Base-by-base conservation (phyloP, 495 filamentous ascomycete species). In the Jackrogersella multiformis region DNA sequence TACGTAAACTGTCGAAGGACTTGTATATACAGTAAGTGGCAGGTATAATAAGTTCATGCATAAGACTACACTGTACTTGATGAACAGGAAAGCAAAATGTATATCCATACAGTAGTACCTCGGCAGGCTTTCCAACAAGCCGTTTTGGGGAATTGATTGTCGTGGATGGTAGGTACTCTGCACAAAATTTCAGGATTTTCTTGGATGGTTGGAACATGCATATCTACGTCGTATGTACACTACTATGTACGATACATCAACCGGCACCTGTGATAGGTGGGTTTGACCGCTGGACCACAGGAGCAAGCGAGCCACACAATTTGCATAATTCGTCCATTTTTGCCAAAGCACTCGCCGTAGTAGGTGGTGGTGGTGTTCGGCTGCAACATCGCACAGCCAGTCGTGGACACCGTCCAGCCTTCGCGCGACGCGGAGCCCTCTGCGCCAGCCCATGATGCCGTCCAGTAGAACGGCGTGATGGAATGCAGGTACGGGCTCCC, bases 331-430 rank as follows among this genome's bases (percentile, higher is more conserved):
- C 61, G 64, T 64, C 34, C 45, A 24, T 65, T 68, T 67, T 61
- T 71, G 70, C 65, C 59, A 58, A 62, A 69, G 66, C 69, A 58
- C 63, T 48, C 61, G 48, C 18, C 46, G 36, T 41, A 30, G 24
- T 30, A 39, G 63, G 44, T 36, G 28, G 34, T 54, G 54, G 46
- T 57, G 53, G 59, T 66, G 61, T 54, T 73, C 73, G 70, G 70
- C 68, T 75, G 70, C 73, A 71, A 75, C 70, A 71, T 74, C 66
- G 61, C 70, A 75, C 70, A 75, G 70, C 70, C 70, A 73, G 70
- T 69, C 64, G 56, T 62, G 70, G 64, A 66, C 56, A 61, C 72
- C 66, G 57, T 74, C 54, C 64, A 70, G 68, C 68, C 68, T 34
- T 66, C 64, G 68, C 68, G 68, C 63, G 68, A 71, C 68, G 58